Evolutionary conservation across 768 basidiomycete species (phyloP).

Genomic region (Pholiota conissans): DNA sequence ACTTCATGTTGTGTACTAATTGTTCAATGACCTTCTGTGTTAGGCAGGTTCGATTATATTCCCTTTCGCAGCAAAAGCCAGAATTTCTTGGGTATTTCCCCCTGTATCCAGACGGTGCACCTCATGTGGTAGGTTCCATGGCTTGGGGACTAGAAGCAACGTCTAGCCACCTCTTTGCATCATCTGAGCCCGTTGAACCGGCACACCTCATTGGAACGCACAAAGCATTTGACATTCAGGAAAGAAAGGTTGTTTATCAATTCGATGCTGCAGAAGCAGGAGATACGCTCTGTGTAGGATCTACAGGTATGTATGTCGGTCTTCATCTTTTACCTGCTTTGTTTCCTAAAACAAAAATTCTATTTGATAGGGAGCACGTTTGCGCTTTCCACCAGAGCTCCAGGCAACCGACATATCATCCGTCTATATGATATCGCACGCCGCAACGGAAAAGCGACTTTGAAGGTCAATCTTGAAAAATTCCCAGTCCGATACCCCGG

Average conservation of each 20-base stretch:
- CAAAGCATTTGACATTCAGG: slow-evolving; percentile 45
- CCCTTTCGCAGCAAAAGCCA: background rate
- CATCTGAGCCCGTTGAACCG: slow-evolving; percentile 44
- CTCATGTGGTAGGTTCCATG: slow-evolving; percentile 42
- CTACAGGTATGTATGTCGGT: slow-evolving; percentile 35
- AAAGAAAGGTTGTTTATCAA: slow-evolving; percentile 20
- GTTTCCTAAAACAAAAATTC: too few relatives aligned
- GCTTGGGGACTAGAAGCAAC: slow-evolving; percentile 51
- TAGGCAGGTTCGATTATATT: too few relatives aligned
- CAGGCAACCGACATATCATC: slow-evolving; percentile 32
- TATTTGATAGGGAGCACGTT: slow-evolving; percentile 27
- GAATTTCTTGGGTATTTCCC: slow-evolving; percentile 7
- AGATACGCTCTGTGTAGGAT: slow-evolving; percentile 48
- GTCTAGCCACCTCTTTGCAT: slow-evolving; percentile 47
- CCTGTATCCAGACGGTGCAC: slow-evolving; percentile 13
- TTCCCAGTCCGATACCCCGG: slow-evolving; percentile 24
- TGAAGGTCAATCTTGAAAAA: slow-evolving; percentile 32
- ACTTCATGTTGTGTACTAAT: too few relatives aligned
- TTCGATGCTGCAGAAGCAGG: slow-evolving; percentile 54
- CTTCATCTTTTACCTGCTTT: background rate
- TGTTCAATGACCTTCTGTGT: too few relatives aligned
- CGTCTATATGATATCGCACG: slow-evolving; percentile 54
- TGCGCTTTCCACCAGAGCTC: slow-evolving; percentile 32
- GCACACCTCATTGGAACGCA: slow-evolving; percentile 41
- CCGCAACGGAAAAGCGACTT: slow-evolving; percentile 24